Evolutionary conservation across 495 filamentous ascomycete species (phyloP).

Genomic region (Aspergillus bertholletiae): DNA sequence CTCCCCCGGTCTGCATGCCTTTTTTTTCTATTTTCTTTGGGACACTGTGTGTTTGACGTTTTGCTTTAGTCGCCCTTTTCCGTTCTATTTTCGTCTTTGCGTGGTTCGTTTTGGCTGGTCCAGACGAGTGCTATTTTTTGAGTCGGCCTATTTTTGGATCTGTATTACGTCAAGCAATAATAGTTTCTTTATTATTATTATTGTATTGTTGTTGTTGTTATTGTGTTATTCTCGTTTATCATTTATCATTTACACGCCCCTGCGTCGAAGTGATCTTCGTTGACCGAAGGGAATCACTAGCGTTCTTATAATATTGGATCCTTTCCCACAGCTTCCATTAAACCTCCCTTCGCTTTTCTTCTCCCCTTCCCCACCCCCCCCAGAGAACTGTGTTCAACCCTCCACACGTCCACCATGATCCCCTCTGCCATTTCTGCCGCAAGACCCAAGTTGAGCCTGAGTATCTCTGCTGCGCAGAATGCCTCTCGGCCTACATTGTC

Average conservation of each 20-base stretch:
- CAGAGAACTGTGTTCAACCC: neutral
- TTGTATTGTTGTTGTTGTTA: no score
- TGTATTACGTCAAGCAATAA: conserved; percentile 32
- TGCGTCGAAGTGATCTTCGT: conserved; percentile 27
- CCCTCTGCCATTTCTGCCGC: conserved; percentile 27
- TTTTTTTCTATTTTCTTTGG: conserved; percentile 16
- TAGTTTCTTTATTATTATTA: no score
- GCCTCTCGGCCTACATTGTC: conserved; percentile 34
- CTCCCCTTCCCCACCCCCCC: conserved; percentile 6
- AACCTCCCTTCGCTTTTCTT: no score
- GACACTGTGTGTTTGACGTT: conserved; percentile 35
- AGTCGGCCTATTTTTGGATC: conserved; percentile 12
- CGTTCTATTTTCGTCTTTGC: conserved; percentile 36
- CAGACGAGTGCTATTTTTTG: conserved; percentile 25
- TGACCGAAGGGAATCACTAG: conserved; percentile 31
- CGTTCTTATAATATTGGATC: no score
- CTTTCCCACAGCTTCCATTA: no score
- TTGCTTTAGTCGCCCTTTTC: conserved; percentile 18
- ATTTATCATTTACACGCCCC: conserved; percentile 24
- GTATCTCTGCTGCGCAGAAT: conserved; percentile 40
- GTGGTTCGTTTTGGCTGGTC: conserved; percentile 44
- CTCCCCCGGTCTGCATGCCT: conserved; percentile 7
- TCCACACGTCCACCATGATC: conserved; percentile 34
- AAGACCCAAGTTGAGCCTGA: conserved; percentile 47
- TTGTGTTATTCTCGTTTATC: no score